These are phyloP conservation scores for Mortierella hygrophila DNA, from an alignment of 192 early-diverging fungal species.

Conservation along the genomic window DNA sequence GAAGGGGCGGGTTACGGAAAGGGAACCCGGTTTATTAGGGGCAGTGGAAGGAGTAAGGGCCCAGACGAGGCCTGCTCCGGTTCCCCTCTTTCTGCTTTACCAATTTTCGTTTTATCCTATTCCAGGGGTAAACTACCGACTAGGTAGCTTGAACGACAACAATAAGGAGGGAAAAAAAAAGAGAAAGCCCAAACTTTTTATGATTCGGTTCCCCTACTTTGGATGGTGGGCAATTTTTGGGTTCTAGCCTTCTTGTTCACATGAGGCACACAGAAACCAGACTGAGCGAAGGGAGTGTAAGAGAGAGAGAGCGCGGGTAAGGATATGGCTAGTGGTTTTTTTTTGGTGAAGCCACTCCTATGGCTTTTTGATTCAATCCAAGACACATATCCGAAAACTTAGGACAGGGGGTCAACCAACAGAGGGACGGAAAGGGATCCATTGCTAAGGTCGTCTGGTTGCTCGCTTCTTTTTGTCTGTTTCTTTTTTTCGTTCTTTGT, in stretches of 20 bases:
- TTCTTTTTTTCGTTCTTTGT: background rate
- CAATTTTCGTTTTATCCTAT: background rate
- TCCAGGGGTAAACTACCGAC: background rate
- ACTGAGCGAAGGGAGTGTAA: too few species aligned
- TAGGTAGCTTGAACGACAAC: background rate
- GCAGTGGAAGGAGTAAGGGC: background rate
- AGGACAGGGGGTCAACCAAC: background rate
- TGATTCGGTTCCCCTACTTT: too few species aligned
- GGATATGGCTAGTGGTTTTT: too few species aligned
- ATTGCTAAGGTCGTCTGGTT: background rate
- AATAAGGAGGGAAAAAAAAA: background rate
- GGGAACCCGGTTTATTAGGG: background rate
- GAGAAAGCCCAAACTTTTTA: background rate
- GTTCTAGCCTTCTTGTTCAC: too few species aligned
- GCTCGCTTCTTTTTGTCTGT: background rate
- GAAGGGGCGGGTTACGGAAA: background rate
- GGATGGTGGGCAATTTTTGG: too few species aligned
- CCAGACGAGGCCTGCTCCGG: conserved; percentile 1
- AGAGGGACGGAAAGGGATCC: background rate
- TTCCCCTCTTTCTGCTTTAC: background rate
- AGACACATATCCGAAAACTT: too few species aligned
- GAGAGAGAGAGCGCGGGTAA: too few species aligned
- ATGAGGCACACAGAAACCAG: too few species aligned
- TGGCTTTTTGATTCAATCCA: too few species aligned
- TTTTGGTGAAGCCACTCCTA: too few species aligned